Evolutionary conservation across 192 early-diverging fungal species (phyloP), one percentile per base, ranked within the genome.

Genomic region (Rhizoclosmatium globosum): DNA sequence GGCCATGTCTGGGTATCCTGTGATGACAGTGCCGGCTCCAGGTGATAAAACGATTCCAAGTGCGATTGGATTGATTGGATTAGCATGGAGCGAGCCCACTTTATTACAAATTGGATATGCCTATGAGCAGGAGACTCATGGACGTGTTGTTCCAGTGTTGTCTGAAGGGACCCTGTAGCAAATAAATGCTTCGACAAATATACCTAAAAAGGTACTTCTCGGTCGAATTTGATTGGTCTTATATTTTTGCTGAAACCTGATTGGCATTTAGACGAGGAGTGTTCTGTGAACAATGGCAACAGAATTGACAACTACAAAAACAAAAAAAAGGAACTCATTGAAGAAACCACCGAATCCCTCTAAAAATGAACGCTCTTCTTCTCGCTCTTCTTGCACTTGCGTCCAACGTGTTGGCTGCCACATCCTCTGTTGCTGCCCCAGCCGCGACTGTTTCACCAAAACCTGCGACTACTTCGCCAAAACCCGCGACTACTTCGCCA

Each of bases 1-100:
- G 11, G 70, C 70, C 38, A 56, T 71, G 50, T 3, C 70, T 11
- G 70, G 70, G 13, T 71, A 56, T 38, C 70, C 70, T n/a, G 53
- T 71, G 4, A 71, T 71, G 11, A 21, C 70, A 3, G 70, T 71
- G 3, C 70, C 70, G 3, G 70, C 70, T 17, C 48, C 41, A 43
- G 19, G 17, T 4, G 43, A 68, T 39, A 21, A 6, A 9, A 46
- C 17, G 3, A 9, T 4, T 21, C 67, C 67, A 6, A 21, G 43
- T 11, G 11, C 11, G 7, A 43, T 68, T 68, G 67, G 67, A 43
- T 68, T 68, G 17, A 46, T 68, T 38, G 67, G 39, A 9, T n/a
- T 19, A 9, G 41, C 67, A 42, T 68, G 21, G 17, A 43, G 45
- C 7, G 67, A 68, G 21, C 31, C 67, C 19, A 46, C 19, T 7